These are phyloP conservation scores for Keqinozyma sinolaborantium DNA, from an alignment of 1,139 yeast genomes.

Conservation along the genomic window DNA sequence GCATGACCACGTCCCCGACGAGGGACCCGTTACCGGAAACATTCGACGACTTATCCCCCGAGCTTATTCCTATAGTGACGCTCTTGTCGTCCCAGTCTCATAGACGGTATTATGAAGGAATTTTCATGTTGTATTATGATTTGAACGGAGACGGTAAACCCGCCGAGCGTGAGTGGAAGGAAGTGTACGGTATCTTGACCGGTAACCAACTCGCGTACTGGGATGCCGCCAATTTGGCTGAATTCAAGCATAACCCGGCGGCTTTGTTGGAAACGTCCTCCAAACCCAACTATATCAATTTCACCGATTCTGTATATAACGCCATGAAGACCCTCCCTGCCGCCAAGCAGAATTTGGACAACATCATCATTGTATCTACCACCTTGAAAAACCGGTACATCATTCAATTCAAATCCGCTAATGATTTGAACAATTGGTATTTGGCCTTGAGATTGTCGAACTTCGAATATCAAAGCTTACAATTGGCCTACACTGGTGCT, in stretches of 20 bases:
- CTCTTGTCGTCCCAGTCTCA: constrained; percentile 68
- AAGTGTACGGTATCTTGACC: constrained; percentile 85
- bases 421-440: constrained; percentile 64
- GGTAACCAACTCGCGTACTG: constrained; percentile 92
- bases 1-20: constrained; percentile 10
- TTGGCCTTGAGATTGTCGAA: constrained; percentile 76
- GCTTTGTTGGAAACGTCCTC: constrained; percentile 52
- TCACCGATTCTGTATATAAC: constrained; percentile 86
- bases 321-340: constrained; percentile 62
- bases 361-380: constrained; percentile 84
- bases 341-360: constrained; percentile 61
- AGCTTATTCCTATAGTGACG: constrained; percentile 72
- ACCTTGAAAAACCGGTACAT: constrained; percentile 85
- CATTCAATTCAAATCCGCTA: constrained; percentile 65
- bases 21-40: constrained; percentile 8
- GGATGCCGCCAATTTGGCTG: constrained; percentile 79
- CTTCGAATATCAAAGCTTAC: constrained; percentile 77
- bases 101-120: constrained; percentile 72
- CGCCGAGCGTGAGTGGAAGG: constrained; percentile 80
- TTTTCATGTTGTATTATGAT: constrained; percentile 69
- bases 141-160: constrained; percentile 83
- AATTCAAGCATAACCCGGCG: constrained; percentile 45
- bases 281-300: constrained; percentile 86
- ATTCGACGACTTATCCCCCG: constrained; percentile 49
- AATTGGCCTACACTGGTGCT: constrained; percentile 96